Evolutionary conservation across 2,329 filamentous ascomycete genomes (phyloP), one percentile per base, ranked within the genome.

Genomic region (Fusarium kyushuense): DNA sequence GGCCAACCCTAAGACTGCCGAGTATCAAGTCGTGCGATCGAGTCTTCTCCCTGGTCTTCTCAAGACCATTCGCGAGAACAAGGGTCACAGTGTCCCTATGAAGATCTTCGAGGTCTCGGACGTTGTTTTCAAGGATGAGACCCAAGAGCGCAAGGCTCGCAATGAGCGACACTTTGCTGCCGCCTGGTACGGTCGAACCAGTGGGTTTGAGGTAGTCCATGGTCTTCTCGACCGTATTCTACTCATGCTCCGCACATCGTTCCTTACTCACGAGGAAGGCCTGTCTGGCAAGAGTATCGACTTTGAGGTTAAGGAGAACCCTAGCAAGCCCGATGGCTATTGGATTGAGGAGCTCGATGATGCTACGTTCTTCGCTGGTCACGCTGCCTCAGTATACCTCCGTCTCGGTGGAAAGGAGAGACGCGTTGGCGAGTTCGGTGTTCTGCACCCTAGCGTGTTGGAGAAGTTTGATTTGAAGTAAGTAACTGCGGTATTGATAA

Each of bases 111-210:
- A 97, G 81, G 91, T 92, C 59, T 90, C 91, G 65, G 95, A 98
- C 75, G 92, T 97, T 21, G 94, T 92, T 30, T 93, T 97, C 85
- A 97, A 98, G 82, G 95, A 97, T 74, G 81, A 90, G 65, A 84
- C 84, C 16, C 80, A 89, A 46, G 96, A 99, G 85, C 89, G 96
- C 69, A 93, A 94, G 83, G 92, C 90, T 72, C 89, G 93, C 71
- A 99, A 99, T 79, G 93, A 97, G 84, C 86, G 95, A 57, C 95
- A 97, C 82, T 98, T 97, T 78, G 93, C 93, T n/a, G 96, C 94
- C 12, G 94, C 94, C 2, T 97, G 92, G 87, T 97, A 95, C 80
- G 94, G 94, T 76, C 97, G 96, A 85, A 93, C 90, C 5, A 94
- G 91, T 72, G 96, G 96, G 41, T 99, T 99, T 79, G 96, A 99